Evolutionary conservation across 768 basidiomycete species (phyloP), one percentile per base, ranked within the genome.

Genomic region (Agrocybe chaxingu): DNA sequence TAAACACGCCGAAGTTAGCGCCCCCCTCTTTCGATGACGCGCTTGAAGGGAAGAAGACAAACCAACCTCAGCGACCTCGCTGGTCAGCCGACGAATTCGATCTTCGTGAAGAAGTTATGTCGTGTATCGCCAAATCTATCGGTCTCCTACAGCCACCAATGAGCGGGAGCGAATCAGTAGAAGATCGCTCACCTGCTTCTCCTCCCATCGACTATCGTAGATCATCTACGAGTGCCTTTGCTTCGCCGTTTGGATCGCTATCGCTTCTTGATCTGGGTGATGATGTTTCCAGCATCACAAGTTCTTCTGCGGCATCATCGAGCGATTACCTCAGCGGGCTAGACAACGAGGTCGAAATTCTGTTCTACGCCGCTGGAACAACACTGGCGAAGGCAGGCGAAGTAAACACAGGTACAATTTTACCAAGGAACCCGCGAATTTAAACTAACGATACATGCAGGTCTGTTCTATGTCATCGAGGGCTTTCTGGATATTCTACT

Each of bases 81-180:
- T 54, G 74, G 47, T 66, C 75, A 31, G 72, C 70, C 7, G 87
- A 86, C 19, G 92, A 95, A 16, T 95, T 98, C 57, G 92, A 98
- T 65, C 80, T 98, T n/a, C 82, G 92, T 33, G 92, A 94, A 57
- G 94, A 92, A 57, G 95, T 99, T 31, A 94, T 98, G 92, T 88
- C 89, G 0, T 96, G 92, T 66, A 95, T 99, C 53, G 94, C 96
- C 1, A 95, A 96, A 66, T 96, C 93, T 2, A 98, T 99, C 51
- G 97, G 97, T 3, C 76, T 99, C 9, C 71, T 92, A 18, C 95
- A 97, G 56, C 90, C 94, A 3, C 85, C 92, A 2, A 67, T 89
- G 13, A 88, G 85, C 48, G 83, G 79, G 37, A 74, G 71, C 41
- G 84, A 82, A 34, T 88, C 86, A 2, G 67, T 78, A 2, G 84